phyloP scores from a whole-genome alignment of 1,284 basidiomycete species.

The Naganishia sp. region DNA sequence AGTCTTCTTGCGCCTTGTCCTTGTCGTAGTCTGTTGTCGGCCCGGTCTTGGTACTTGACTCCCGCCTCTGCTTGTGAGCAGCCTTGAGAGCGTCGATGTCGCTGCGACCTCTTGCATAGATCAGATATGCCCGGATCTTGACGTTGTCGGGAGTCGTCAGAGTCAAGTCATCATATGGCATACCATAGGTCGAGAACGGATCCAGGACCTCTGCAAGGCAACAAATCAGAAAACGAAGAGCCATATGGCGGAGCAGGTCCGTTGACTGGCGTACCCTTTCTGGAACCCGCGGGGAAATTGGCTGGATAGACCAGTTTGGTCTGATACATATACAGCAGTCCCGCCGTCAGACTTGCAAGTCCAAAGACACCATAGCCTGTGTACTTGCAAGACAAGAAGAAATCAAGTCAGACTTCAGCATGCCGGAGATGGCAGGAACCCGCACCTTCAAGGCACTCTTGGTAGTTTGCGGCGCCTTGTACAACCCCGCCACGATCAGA shows the following conservation, averaged over 20 bases:
- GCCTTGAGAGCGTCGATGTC: conserved; percentile 35
- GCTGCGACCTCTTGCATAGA: conserved; percentile 51
- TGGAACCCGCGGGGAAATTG: conserved; percentile 79
- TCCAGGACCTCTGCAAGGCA: conserved; percentile 64
- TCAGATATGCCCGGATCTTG: conserved; percentile 64
- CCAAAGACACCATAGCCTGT: conserved; percentile 10
- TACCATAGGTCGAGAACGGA: conserved; percentile 65
- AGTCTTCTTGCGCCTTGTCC: conserved; percentile 25
- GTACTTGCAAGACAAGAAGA: background rate
- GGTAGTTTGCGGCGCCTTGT: conserved; percentile 14
- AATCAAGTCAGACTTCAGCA: background rate
- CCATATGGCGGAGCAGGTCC: background rate
- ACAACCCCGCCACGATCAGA: conserved; percentile 18
- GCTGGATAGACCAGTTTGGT: conserved; percentile 86
- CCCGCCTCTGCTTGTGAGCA: conserved; percentile 22
- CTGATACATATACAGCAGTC: conserved; percentile 79
- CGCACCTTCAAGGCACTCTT: conserved; percentile 20
- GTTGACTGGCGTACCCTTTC: conserved; percentile 60
- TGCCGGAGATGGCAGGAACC: background rate
- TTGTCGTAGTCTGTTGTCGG: background rate
- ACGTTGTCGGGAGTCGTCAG: conserved; percentile 66
- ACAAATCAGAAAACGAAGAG: background rate
- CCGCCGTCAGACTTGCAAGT: conserved; percentile 55
- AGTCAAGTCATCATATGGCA: conserved; percentile 70
- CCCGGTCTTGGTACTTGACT: conserved; percentile 35